Conservation (phyloP, 345 rosid species). For the Syzygium aqueum region DNA sequence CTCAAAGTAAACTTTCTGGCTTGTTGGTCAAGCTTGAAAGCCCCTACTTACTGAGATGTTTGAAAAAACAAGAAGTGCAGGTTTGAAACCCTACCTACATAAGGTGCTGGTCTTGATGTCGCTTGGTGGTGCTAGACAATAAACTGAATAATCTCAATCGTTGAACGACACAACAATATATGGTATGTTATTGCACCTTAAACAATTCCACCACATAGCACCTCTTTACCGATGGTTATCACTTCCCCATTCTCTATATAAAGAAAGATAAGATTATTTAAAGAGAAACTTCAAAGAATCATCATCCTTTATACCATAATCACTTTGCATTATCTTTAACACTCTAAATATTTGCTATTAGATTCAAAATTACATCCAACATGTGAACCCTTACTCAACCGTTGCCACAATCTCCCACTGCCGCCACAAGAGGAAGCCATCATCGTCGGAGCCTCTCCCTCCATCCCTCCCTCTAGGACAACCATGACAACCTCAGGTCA, state of each 20-base stretch:
- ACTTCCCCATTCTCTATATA: neutral
- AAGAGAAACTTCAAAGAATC: neutral
- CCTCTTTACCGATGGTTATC: neutral
- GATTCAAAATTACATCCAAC: neutral
- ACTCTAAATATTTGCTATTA: neutral
- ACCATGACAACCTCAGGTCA: neutral
- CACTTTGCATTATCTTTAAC: neutral
- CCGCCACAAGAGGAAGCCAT: neutral
- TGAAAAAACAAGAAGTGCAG: neutral
- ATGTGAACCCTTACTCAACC: neutral
- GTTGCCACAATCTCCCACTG: neutral
- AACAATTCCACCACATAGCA: neutral
- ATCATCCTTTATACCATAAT: neutral
- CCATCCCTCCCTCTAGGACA: neutral
- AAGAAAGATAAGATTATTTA: neutral
- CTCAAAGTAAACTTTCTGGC: neutral
- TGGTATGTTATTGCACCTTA: neutral
- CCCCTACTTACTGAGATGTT: neutral
- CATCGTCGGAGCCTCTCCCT: neutral
- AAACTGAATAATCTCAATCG: neutral
- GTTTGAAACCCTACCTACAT: neutral
- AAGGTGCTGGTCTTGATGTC: conserved; percentile 2
- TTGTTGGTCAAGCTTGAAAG: neutral
- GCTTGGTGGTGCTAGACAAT: conserved; percentile 2
- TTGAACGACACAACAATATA: neutral